Evolutionary conservation across 2,329 filamentous ascomycete species (phyloP).

Genomic region (Diaporthe aspalathi): DNA sequence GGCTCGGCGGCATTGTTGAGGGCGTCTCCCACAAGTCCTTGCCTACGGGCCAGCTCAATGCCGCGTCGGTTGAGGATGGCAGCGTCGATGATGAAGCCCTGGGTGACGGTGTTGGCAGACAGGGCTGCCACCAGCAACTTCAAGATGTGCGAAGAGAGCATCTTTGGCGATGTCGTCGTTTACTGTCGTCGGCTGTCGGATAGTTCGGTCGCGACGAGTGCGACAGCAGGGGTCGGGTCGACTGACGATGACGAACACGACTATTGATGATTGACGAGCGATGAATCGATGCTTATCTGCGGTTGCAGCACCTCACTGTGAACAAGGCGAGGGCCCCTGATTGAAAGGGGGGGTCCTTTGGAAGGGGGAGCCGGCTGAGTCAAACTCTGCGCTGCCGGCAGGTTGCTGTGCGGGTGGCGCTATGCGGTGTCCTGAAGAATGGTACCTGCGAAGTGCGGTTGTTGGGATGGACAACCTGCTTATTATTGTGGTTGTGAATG

Average conservation of each 20-base stretch:
- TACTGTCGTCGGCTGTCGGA: constrained; percentile 18
- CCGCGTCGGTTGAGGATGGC: constrained; percentile 44
- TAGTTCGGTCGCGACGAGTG: constrained; percentile 17
- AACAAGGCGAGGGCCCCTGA: constrained; percentile 13
- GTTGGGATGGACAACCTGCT: constrained; percentile 15
- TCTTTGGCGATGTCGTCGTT: constrained; percentile 46
- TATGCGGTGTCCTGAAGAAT: not conserved
- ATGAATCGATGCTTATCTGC: constrained; percentile 3
- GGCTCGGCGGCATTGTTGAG: constrained; percentile 29
- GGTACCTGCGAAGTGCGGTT: constrained; percentile 6
- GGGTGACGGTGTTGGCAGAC: constrained; percentile 58
- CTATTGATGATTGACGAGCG: not conserved
- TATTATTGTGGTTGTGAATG: not conserved
- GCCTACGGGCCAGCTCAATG: constrained; percentile 43
- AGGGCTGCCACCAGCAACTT: constrained; percentile 62
- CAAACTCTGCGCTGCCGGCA: constrained; percentile 20
- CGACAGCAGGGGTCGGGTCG: not conserved
- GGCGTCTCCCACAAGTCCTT: constrained; percentile 29
- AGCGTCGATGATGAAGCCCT: constrained; percentile 53
- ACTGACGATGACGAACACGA: constrained; percentile 6
- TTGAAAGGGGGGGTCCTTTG: constrained; percentile 19
- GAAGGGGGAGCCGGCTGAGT: constrained; percentile 5
- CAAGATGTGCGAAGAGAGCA: constrained; percentile 60
- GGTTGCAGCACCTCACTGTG: not conserved
- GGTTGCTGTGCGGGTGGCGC: not conserved